Conservation (phyloP, 2,329 filamentous ascomycete genomes). For the Botrytis aclada region DNA sequence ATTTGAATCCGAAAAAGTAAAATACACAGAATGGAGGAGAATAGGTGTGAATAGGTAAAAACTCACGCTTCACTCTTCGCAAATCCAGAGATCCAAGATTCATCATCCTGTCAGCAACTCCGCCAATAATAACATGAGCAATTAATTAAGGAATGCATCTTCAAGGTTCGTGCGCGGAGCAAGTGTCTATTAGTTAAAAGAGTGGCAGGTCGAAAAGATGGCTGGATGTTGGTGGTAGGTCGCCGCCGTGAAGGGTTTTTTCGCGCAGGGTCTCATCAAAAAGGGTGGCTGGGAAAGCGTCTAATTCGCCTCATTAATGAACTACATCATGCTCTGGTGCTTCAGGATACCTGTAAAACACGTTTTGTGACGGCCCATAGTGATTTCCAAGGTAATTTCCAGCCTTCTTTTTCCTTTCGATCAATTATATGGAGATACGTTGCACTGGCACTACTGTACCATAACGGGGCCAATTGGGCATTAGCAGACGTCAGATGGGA, state of each 20-base stretch:
- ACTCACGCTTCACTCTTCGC: constrained; percentile 32
- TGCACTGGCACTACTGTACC: constrained; percentile 5
- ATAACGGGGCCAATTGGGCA: constrained; percentile 9
- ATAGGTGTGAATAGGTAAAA: neutral
- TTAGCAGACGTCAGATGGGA: constrained; percentile 3
- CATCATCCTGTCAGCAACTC: constrained; percentile 27
- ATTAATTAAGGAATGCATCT: constrained; percentile 32
- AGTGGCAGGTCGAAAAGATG: constrained; percentile 16
- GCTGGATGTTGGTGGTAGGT: constrained; percentile 14
- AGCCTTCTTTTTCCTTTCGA: constrained; percentile 19
- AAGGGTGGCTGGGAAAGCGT: constrained; percentile 16
- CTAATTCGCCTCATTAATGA: constrained; percentile 4
- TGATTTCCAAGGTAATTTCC: neutral
- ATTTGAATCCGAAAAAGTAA: neutral
- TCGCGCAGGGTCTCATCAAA: constrained; percentile 6
- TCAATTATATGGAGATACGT: constrained; percentile 12
- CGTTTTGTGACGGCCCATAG: neutral
- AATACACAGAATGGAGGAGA: neutral
- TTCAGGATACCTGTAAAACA: neutral
- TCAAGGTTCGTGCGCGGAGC: constrained; percentile 21
- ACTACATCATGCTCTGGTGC: neutral
- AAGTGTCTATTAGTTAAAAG: constrained; percentile 11
- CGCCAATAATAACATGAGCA: constrained; percentile 30
- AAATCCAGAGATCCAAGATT: constrained; percentile 32
- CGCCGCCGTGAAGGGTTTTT: constrained; percentile 5